Percentiles rank a stretch among this genome's conserved stretches.
phyloP scores from a whole-genome alignment of 257 asterid genomes.

The Penstemon barbatus region DNA sequence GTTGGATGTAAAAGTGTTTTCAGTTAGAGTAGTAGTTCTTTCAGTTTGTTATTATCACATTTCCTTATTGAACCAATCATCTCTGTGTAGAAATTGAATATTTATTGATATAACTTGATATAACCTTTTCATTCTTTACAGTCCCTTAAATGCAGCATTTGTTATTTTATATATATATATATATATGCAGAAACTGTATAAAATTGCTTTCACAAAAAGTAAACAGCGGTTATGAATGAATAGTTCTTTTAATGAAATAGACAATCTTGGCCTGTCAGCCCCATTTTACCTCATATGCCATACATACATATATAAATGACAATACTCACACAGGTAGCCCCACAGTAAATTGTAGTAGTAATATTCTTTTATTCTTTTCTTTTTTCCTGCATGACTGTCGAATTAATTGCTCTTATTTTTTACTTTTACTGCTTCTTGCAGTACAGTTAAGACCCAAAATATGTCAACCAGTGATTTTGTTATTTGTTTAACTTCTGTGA shows the following conservation, averaged over 20 bases:
- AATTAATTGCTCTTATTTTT: slow-evolving; percentile 4
- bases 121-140: slow-evolving; percentile 10
- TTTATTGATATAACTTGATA: slow-evolving; percentile 15
- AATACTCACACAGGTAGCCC: slow-evolving; percentile 23
- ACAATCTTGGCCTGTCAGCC: slow-evolving; percentile 29
- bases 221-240: slow-evolving; percentile 25
- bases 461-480: background rate
- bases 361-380: background rate
- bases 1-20: slow-evolving; percentile 16
- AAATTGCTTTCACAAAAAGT: slow-evolving; percentile 33
- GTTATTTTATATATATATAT: background rate
- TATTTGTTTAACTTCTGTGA: background rate
- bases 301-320: slow-evolving; percentile 19
- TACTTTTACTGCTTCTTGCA: slow-evolving; percentile 7
- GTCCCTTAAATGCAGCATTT: slow-evolving; percentile 24
- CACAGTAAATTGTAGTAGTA: slow-evolving; percentile 21
- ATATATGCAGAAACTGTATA: slow-evolving; percentile 31
- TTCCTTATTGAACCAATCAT: slow-evolving; percentile 26
- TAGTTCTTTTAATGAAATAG: slow-evolving; percentile 29
- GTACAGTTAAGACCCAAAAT: background rate
- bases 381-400: slow-evolving; percentile 4
- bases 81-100: slow-evolving; percentile 15
- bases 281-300: slow-evolving; percentile 4
- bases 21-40: slow-evolving; percentile 31
- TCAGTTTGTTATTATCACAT: slow-evolving; percentile 26